Evolutionary conservation across 2,329 filamentous ascomycete species (phyloP), one percentile per base, ranked within the genome.

Genomic region (Amauroascus verrucosus): DNA sequence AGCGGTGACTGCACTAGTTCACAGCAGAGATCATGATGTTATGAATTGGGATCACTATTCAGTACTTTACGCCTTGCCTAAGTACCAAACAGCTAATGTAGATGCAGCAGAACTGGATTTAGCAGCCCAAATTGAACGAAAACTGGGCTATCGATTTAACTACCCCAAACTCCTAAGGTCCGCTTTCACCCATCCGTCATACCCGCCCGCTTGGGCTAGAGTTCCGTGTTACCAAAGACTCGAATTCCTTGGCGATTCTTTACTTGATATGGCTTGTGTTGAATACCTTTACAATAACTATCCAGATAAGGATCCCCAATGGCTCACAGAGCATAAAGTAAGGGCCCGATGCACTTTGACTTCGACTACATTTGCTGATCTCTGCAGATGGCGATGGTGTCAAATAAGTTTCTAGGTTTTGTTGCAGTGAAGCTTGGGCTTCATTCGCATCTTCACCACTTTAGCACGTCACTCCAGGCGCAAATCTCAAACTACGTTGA

Each of bases 301-400:
- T 61, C 88, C 89, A 0, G 74, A 80, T 49, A 86, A 85, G 54
- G 89, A 95, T 63, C 91, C 93, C 0, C 90, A 97, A 66, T 97
- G 91, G 91, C 76, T 98, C 55, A 97, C 93, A 0, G 93, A 97
- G 69, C 91, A 97, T 76, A 97, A 97, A 61, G 74, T 74, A 64
- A 51, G 63, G 56, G 9, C 13, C 35, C 18, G 11, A 44, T 7
- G n/a, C 24, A 24, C 48, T n/a, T 24, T 38, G 30, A 8, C 13
- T 18, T 22, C 11, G 16, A 24, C 3, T 28, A n/a, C 40, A 11
- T 38, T 5, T 44, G 9, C 6, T 48, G 30, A 48, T 57, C 40
- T 52, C 44, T 33, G 24, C 56, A 75, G 72, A 96, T 94, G 83
- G 88, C 90, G n/a, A 96, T 98, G 87, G 90, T 93, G 0, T 93